Percentiles rank a stretch among this genome's conserved stretches.
phyloP scores from a whole-genome alignment of 2,329 filamentous ascomycete genomes.

The Cadophora luteo-olivacea region DNA sequence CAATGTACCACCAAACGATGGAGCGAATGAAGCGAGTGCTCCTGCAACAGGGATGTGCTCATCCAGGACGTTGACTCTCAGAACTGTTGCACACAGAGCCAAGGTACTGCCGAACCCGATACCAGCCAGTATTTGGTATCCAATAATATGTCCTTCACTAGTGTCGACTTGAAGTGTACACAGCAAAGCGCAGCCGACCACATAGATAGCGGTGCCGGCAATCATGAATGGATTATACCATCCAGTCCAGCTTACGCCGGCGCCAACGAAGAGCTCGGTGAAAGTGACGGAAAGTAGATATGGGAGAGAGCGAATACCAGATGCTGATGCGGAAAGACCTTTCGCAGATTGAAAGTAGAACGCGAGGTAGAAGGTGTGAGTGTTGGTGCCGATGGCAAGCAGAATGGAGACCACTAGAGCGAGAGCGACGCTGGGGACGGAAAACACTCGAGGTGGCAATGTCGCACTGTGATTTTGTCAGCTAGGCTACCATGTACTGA shows the following conservation, averaged over 20 bases:
- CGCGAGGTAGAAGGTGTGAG: slow-evolving; percentile 37
- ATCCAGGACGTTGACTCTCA: slow-evolving; percentile 58
- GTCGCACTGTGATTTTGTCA: slow-evolving; percentile 42
- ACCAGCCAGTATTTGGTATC: slow-evolving; percentile 61
- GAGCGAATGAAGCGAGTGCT: slow-evolving; percentile 59
- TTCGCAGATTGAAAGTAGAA: slow-evolving; percentile 45
- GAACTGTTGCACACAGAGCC: slow-evolving; percentile 60
- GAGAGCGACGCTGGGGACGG: slow-evolving; percentile 41
- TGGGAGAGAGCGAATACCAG: slow-evolving; percentile 39
- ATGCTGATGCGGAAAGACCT: slow-evolving; percentile 28
- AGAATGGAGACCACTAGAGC: slow-evolving; percentile 12
- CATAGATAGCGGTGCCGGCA: slow-evolving; percentile 37
- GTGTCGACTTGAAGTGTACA: slow-evolving; percentile 52
- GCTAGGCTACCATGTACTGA: slow-evolving; percentile 26
- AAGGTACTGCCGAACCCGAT: slow-evolving; percentile 62
- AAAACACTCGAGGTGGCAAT: slow-evolving; percentile 47
- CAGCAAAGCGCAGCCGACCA: slow-evolving; percentile 57
- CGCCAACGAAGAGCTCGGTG: slow-evolving; percentile 16
- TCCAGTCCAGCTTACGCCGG: slow-evolving; percentile 38
- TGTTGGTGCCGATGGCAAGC: slow-evolving; percentile 17
- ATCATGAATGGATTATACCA: slow-evolving; percentile 45
- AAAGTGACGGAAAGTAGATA: slow-evolving; percentile 22
- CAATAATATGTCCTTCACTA: slow-evolving; percentile 53
- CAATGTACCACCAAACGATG: slow-evolving; percentile 60
- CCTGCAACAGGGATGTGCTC: slow-evolving; percentile 54